Evolutionary conservation across 2,329 filamentous ascomycete species (phyloP).

Genomic region (Chaetomium strumarium): DNA sequence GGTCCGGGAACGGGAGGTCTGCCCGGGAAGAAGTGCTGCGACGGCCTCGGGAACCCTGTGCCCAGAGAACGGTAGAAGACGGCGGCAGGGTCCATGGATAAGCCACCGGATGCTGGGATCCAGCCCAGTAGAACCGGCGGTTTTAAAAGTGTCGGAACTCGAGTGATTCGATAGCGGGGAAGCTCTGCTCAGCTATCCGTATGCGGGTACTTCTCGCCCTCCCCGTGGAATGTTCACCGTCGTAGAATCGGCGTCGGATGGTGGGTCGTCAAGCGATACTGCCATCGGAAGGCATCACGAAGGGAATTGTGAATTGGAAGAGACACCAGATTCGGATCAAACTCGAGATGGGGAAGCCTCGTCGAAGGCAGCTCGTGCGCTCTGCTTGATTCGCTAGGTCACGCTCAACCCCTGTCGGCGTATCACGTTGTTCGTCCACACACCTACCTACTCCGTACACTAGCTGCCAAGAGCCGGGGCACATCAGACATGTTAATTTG

Average conservation of each 20-base stretch:
- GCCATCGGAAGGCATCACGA: no score
- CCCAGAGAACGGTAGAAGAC: constrained; percentile 55
- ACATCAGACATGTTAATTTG: no score
- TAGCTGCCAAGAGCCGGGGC: no score
- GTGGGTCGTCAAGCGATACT: no score
- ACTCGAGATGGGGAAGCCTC: neutral
- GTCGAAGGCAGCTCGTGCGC: neutral
- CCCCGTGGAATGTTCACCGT: neutral
- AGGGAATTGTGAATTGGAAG: no score
- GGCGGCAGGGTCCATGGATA: constrained; percentile 52
- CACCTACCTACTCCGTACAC: no score
- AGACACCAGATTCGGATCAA: no score
- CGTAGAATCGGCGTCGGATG: neutral
- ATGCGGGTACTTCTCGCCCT: neutral
- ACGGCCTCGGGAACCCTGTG: constrained; percentile 27
- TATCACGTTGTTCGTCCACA: no score
- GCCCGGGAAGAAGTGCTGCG: constrained; percentile 22
- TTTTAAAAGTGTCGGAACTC: neutral
- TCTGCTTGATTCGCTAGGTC: neutral
- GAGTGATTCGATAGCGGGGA: neutral
- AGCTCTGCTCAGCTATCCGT: neutral
- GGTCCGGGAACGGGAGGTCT: constrained; percentile 25
- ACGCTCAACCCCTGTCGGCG: neutral
- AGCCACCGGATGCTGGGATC: neutral
- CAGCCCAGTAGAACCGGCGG: no score